Percentiles rank a stretch among this genome's conserved stretches.
phyloP scores from a whole-genome alignment of 2,329 filamentous ascomycete genomes.

The Diaporthe amygdali region DNA sequence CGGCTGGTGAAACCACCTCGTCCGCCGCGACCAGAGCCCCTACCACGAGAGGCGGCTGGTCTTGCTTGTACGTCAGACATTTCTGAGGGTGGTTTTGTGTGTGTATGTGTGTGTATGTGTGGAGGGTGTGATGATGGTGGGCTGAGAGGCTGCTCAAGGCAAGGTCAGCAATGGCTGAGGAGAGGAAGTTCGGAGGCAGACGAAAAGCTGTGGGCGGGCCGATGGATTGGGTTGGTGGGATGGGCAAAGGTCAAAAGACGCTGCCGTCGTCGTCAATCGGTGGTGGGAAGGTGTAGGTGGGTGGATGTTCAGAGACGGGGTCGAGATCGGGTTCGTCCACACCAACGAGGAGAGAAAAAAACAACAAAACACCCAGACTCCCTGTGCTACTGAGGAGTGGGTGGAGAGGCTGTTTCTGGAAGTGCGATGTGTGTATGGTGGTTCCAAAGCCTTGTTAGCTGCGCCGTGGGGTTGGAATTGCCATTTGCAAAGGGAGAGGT shows the following conservation, averaged over 20 bases:
- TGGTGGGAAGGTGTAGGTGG: constrained; percentile 1
- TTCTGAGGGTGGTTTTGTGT: constrained; percentile 48
- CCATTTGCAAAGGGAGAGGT: constrained; percentile 19
- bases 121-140: not conserved
- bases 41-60: constrained; percentile 82
- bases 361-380: constrained; percentile 13
- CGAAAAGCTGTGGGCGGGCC: constrained; percentile 3
- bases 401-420: constrained; percentile 12
- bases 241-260: not conserved
- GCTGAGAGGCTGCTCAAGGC: constrained; percentile 13
- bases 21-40: constrained; percentile 59
- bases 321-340: not conserved
- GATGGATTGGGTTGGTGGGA: constrained; percentile 12
- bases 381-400: constrained; percentile 15
- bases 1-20: constrained; percentile 51
- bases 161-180: constrained; percentile 5
- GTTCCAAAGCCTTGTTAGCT: constrained; percentile 19
- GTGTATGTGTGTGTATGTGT: constrained; percentile 29
- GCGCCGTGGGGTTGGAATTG: constrained; percentile 18
- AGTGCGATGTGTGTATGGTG: constrained; percentile 12
- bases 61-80: constrained; percentile 97
- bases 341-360: constrained; percentile 1
- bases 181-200: not conserved
- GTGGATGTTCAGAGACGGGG: not conserved
- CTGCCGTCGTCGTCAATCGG: constrained; percentile 12